Percentiles rank a stretch among this genome's conserved stretches.
Evolutionary conservation across 805 yeast species (phyloP).

Genomic region (Zygosaccharomyces pseudorouxii): DNA sequence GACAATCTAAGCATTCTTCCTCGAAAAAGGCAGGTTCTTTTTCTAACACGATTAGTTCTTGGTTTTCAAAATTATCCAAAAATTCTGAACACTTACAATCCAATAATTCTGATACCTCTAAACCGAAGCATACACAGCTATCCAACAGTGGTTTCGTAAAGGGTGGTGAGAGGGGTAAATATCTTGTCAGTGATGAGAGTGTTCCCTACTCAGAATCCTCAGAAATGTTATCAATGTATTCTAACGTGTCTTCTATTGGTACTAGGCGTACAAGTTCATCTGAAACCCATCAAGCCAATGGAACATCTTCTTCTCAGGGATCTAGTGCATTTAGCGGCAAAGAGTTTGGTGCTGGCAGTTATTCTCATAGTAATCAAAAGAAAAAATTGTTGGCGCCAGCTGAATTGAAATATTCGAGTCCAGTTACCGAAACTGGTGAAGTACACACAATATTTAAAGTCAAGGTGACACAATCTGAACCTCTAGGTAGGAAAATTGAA

Average conservation of each 20-base stretch:
- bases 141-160: background rate
- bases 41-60: constrained; percentile 18
- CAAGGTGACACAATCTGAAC: constrained; percentile 9
- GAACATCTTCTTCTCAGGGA: background rate
- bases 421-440: constrained; percentile 1
- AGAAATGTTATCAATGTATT: constrained; percentile 23
- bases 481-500: constrained; percentile 14
- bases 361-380: constrained; percentile 3
- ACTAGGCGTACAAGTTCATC: constrained; percentile 17
- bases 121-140: background rate
- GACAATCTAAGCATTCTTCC: background rate
- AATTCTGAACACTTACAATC: background rate
- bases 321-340: background rate
- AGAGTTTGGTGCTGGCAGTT: constrained; percentile 1
- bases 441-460: constrained; percentile 9
- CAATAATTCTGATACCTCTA: background rate
- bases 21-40: constrained; percentile 8
- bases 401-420: constrained; percentile 17
- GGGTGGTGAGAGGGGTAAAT: background rate
- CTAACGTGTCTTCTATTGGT: constrained; percentile 20
- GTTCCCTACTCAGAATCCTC: constrained; percentile 12
- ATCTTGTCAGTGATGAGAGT: constrained; percentile 3
- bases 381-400: constrained; percentile 23
- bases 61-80: constrained; percentile 16
- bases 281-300: constrained; percentile 11